Evolutionary conservation across 108 stramenopile species (phyloP).

Genomic region (Asterionellopsis glacialis): DNA sequence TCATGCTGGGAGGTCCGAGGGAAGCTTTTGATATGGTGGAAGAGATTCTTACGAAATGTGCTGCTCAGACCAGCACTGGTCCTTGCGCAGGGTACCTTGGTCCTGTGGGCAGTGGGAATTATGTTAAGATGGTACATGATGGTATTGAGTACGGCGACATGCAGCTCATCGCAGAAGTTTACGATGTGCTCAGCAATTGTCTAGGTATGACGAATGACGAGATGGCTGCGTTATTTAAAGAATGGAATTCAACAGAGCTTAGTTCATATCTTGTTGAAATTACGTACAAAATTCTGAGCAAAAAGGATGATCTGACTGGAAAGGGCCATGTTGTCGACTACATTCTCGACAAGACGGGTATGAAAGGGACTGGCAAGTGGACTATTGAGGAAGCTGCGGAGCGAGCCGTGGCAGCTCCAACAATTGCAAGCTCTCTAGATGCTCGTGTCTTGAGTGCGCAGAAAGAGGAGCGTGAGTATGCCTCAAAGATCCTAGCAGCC

Average conservation of each 20-base stretch:
- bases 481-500: slow-evolving; percentile 51
- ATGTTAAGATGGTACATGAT: slow-evolving; percentile 87
- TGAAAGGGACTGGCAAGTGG: slow-evolving; percentile 89
- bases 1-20: slow-evolving; percentile 83
- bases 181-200: slow-evolving; percentile 58
- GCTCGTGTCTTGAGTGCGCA: slow-evolving; percentile 67
- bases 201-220: slow-evolving; percentile 74
- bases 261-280: slow-evolving; percentile 82
- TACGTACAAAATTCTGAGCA: slow-evolving; percentile 67
- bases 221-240: slow-evolving; percentile 58
- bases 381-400: slow-evolving; percentile 87
- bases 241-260: slow-evolving; percentile 74
- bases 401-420: slow-evolving; percentile 66
- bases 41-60: slow-evolving; percentile 62
- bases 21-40: slow-evolving; percentile 64
- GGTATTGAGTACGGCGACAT: slow-evolving; percentile 90
- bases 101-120: slow-evolving; percentile 57
- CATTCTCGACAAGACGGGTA: slow-evolving; percentile 81
- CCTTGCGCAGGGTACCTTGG: slow-evolving; percentile 79
- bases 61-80: slow-evolving; percentile 55
- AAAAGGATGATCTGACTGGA: slow-evolving; percentile 64
- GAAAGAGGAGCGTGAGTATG: slow-evolving; percentile 76
- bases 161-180: slow-evolving; percentile 88
- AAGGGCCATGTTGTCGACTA: slow-evolving; percentile 58
- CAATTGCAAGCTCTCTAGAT: slow-evolving; percentile 84